Percentiles rank a stretch among this genome's conserved stretches.
Evolutionary conservation across 2,329 filamentous ascomycete species (phyloP).

Genomic region (Berkeleyomyces rouxiae): DNA sequence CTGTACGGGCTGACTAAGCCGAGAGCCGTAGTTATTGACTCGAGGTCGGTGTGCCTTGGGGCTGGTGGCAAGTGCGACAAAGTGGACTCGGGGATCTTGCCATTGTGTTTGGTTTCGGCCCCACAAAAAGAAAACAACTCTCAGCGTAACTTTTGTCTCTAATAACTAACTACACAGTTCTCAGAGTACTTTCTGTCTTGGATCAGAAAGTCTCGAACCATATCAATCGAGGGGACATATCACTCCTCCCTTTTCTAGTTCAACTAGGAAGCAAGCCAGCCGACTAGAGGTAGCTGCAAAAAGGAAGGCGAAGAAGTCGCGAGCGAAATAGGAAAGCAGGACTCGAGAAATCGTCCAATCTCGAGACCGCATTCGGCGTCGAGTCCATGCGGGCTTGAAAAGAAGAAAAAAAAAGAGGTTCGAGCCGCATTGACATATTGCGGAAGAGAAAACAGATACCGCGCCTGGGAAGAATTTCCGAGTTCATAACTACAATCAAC

Average conservation of each 20-base stretch:
- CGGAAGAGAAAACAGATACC: neutral
- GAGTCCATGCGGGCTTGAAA: neutral
- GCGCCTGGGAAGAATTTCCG: neutral
- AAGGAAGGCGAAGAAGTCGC: too few species aligned
- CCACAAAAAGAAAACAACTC: neutral
- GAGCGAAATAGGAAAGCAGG: too few species aligned
- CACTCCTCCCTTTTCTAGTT: neutral
- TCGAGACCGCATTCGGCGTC: neutral
- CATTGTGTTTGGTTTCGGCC: neutral
- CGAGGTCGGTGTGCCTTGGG: too few species aligned
- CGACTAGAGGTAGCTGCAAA: too few species aligned
- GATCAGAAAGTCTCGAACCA: too few species aligned
- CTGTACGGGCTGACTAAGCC: too few species aligned
- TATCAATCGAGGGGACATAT: too few species aligned
- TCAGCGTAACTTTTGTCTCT: too few species aligned
- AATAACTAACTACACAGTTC: too few species aligned
- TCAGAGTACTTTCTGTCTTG: too few species aligned
- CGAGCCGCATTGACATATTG: neutral
- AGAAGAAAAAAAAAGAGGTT: neutral
- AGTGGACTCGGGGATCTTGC: neutral
- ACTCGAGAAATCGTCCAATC: neutral
- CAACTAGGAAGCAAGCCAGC: neutral
- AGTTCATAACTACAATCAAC: too few species aligned
- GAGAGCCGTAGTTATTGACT: too few species aligned
- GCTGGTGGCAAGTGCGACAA: neutral